Base-by-base conservation (phyloP, 2,329 filamentous ascomycete species). In the Cercospora sp. region DNA sequence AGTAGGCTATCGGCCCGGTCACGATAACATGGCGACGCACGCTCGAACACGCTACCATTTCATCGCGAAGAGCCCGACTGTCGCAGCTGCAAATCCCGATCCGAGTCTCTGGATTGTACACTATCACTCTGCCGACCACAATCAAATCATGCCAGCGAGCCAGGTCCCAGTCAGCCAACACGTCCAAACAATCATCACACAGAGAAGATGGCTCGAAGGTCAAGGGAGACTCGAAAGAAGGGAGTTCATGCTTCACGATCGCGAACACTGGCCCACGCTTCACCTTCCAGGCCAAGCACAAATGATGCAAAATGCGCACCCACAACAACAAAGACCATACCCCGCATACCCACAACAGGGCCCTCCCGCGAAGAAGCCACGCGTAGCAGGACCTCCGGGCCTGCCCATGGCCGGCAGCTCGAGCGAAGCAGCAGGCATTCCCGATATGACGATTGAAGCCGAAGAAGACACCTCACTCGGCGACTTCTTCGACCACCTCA, bases 191-290 rank as follows among this genome's bases (percentile, higher is more conserved):
- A 84, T 86, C 16, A 84, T 93, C 78, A 84, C 86, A 67, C 87
- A 88, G 73, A 84, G 88, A n/a, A 81, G 82, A 60, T 85, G 84
- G 74, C 79, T 91, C 84, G 80, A 91, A 80, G 86, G 84, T 64
- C 91, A 92, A 72, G 94, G 93, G 6, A 91, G 94, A 74, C 89
- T 97, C 55, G 87, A 90, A 66, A 90, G 93, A 73, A 97, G 97
- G 77, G 93, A 97, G 75, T 98, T 98, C 77, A 96, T 97, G 90
- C 85, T 98, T 20, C 89, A 91, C 60, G 95, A 98, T 80, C 89
- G 92, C 48, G 86, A 89, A 72, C 96, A 93, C 81, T 98, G 94
- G 94, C 94, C 95, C 3, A 89, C 89, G 26, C 90, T 98, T 68
- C 88, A 88, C 55, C 88, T 92, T 70, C 91, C 91, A n/a, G 79